Percentiles rank a stretch among this genome's conserved stretches.
Conservation (phyloP, 2,329 filamentous ascomycete genomes). For the Ceratocystis smalleyi region DNA sequence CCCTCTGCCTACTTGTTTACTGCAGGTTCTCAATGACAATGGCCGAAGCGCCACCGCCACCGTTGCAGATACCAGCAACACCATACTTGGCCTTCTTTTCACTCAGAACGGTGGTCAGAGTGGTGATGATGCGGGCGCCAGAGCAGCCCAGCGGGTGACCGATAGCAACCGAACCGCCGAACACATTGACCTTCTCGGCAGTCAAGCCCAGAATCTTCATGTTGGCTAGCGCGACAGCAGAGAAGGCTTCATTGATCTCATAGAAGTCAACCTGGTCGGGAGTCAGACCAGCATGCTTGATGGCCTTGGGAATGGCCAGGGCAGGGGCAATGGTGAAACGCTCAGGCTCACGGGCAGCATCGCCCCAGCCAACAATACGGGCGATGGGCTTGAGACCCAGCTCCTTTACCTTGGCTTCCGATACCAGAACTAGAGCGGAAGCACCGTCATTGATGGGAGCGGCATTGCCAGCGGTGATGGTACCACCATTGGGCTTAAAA, state of each 20-base stretch:
- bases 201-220: conserved; percentile 72
- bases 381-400: conserved; percentile 81
- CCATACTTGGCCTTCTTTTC: conserved; percentile 91
- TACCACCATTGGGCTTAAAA: conserved; percentile 66
- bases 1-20: conserved; percentile 25
- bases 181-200: conserved; percentile 83
- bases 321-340: conserved; percentile 93
- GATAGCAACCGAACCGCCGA: conserved; percentile 87
- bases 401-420: conserved; percentile 84
- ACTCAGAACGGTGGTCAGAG: conserved; percentile 71
- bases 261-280: conserved; percentile 73
- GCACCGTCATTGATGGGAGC: conserved; percentile 93
- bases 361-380: conserved; percentile 95
- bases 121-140: conserved; percentile 84
- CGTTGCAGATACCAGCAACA: conserved; percentile 91
- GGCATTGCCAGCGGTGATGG: conserved; percentile 90
- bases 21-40: conserved; percentile 69
- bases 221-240: conserved; percentile 89
- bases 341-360: conserved; percentile 77
- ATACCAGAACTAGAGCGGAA: conserved; percentile 81
- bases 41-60: conserved; percentile 86
- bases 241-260: conserved; percentile 99
- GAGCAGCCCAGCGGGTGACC: conserved; percentile 90
- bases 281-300: conserved; percentile 79
- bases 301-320: conserved; percentile 89